These are phyloP conservation scores for Pyrus bretschneideri DNA, from an alignment of 306 rosid genomes.

Conservation along the genomic window DNA sequence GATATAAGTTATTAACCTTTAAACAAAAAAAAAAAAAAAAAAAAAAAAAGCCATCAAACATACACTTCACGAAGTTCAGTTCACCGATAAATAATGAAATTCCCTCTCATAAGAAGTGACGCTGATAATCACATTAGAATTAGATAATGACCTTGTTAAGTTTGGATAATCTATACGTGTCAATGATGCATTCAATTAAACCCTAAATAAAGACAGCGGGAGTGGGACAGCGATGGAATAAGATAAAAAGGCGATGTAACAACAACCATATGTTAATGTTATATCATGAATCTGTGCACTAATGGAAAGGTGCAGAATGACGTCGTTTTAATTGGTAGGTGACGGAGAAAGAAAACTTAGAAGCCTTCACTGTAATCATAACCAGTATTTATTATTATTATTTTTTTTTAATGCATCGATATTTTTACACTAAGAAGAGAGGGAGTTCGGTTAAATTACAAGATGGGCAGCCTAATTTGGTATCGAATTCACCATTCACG, in stretches of 20 bases:
- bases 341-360: slow-evolving; percentile 31
- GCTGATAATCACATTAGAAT: background rate
- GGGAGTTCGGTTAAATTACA: rapidly evolving
- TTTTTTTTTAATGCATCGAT: rapidly evolving
- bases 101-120: too few species aligned
- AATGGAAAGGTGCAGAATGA: background rate
- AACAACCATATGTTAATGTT: background rate
- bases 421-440: too few species aligned
- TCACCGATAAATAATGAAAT: too few species aligned
- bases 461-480: too few species aligned
- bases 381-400: background rate
- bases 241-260: background rate
- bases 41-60: too few species aligned
- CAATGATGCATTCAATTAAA: background rate
- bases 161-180: background rate
- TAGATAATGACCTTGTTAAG: background rate
- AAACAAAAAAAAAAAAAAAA: too few species aligned
- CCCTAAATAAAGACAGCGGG: slow-evolving; percentile 22
- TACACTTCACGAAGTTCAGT: too few species aligned
- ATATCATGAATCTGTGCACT: slow-evolving; percentile 15
- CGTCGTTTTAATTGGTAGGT: slow-evolving; percentile 60
- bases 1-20: too few species aligned
- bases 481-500: too few species aligned
- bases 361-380: slow-evolving; percentile 30
- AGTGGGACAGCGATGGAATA: slow-evolving; percentile 19